These are phyloP conservation scores for Aurifilum marmelostoma DNA, from an alignment of 2,329 filamentous ascomycete species.

Conservation along the genomic window DNA sequence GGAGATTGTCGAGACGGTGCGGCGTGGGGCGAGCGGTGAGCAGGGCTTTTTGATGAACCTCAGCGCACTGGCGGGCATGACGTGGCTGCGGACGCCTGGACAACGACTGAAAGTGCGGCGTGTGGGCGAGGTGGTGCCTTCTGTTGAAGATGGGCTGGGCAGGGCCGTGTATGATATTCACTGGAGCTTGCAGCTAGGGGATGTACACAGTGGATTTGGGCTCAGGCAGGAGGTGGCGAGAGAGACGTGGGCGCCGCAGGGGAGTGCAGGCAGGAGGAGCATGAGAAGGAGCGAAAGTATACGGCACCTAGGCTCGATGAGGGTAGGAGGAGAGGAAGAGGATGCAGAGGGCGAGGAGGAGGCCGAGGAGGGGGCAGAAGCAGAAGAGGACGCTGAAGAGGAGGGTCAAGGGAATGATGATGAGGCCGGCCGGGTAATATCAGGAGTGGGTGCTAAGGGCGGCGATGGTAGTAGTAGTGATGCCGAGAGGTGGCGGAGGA, in stretches of 20 bases:
- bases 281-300: neutral
- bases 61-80: slow-evolving; percentile 59
- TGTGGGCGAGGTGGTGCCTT: slow-evolving; percentile 2
- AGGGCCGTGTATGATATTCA: slow-evolving; percentile 39
- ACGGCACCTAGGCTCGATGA: slow-evolving; percentile 26
- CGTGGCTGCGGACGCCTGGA: slow-evolving; percentile 46
- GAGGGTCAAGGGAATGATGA: slow-evolving; percentile 30
- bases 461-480: slow-evolving; percentile 28
- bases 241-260: slow-evolving; percentile 43
- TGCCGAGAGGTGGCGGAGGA: slow-evolving; percentile 53
- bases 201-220: slow-evolving; percentile 55
- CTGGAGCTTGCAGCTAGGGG: slow-evolving; percentile 61
- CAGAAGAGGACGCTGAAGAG: slow-evolving; percentile 32
- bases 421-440: slow-evolving; percentile 4
- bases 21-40: slow-evolving; percentile 52
- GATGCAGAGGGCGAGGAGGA: slow-evolving; percentile 19
- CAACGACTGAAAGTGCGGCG: slow-evolving; percentile 17
- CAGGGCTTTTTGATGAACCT: slow-evolving; percentile 64
- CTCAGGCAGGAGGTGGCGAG: slow-evolving; percentile 54
- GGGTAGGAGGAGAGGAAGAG: neutral
- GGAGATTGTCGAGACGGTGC: slow-evolving; percentile 56
- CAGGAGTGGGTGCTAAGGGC: slow-evolving; percentile 30
- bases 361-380: slow-evolving; percentile 33
- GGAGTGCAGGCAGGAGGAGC: slow-evolving; percentile 11
- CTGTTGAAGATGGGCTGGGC: neutral